A percentile compares a stretch with the other conserved stretches of the same genome.
Evolutionary conservation across 225 moss, liverwort and hornwort species (phyloP).

Genomic region (Straminergon stramineum): DNA sequence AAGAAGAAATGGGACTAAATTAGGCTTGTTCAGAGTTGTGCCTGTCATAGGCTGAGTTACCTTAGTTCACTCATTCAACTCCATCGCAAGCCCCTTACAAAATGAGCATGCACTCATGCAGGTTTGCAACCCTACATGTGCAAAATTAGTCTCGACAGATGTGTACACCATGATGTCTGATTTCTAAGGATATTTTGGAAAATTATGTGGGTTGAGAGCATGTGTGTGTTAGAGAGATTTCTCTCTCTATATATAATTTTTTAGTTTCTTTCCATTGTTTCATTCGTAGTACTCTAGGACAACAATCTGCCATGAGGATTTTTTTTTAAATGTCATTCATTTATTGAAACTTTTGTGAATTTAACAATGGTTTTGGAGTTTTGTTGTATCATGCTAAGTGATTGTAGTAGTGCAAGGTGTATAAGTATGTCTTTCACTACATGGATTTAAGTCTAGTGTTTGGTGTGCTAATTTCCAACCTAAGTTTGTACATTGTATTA

Average conservation of each 20-base stretch:
- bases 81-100: rapidly evolving
- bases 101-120: not conserved
- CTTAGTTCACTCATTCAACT: not conserved
- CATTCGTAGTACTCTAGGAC: not conserved
- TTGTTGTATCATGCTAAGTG: not conserved
- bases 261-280: not conserved
- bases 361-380: not conserved
- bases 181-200: not conserved
- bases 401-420: not conserved
- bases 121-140: not conserved
- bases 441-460: not conserved
- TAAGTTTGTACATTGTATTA: not conserved
- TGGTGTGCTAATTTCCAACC: not conserved
- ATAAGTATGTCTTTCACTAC: not conserved
- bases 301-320: not conserved
- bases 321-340: not conserved
- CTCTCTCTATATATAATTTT: rapidly evolving
- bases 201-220: not conserved
- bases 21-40: too few relatives aligned
- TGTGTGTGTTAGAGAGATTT: not conserved
- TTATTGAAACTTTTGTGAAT: not conserved
- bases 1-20: too few relatives aligned
- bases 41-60: too few relatives aligned
- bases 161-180: not conserved
- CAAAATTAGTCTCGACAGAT: not conserved